Percentiles rank a stretch among this genome's conserved stretches.
Conservation (phyloP, 352 stramenopile genomes). For the Globisporangium carolinianum region DNA sequence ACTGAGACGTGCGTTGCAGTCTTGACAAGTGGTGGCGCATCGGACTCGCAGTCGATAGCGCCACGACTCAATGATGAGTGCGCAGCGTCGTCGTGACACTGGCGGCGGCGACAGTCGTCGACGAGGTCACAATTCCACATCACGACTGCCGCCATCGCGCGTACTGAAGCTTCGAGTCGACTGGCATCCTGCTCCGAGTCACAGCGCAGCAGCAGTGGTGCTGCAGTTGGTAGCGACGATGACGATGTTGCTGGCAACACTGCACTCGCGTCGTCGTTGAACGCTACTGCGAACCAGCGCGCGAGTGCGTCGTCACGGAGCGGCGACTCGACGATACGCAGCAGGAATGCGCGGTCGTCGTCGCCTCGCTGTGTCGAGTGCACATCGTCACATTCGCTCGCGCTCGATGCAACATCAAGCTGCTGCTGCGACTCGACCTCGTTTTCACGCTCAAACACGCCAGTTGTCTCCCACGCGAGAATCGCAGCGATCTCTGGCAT, state of each 20-base stretch:
- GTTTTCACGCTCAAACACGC: conserved; percentile 52
- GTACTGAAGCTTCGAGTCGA: neutral
- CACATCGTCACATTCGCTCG: too few relatives aligned
- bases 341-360: neutral
- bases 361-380: too few relatives aligned
- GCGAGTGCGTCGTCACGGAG: neutral
- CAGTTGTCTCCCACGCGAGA: conserved; percentile 30
- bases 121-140: conserved; percentile 7
- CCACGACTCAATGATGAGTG: neutral
- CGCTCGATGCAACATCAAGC: neutral
- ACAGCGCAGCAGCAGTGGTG: too few relatives aligned
- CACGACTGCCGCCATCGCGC: conserved; percentile 1
- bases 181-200: neutral
- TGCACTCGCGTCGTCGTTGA: neutral
- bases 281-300: neutral
- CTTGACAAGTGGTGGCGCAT: too few relatives aligned
- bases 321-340: neutral
- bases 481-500: conserved; percentile 15
- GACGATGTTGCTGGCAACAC: too few relatives aligned
- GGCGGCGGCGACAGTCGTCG: neutral
- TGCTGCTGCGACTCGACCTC: conserved; percentile 16
- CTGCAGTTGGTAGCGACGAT: too few relatives aligned
- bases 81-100: too few relatives aligned
- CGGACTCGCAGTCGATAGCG: too few relatives aligned
- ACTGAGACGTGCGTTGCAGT: too few relatives aligned